Evolutionary conservation across 2,329 filamentous ascomycete species (phyloP).

Genomic region (Dactylonectria estremocensis): DNA sequence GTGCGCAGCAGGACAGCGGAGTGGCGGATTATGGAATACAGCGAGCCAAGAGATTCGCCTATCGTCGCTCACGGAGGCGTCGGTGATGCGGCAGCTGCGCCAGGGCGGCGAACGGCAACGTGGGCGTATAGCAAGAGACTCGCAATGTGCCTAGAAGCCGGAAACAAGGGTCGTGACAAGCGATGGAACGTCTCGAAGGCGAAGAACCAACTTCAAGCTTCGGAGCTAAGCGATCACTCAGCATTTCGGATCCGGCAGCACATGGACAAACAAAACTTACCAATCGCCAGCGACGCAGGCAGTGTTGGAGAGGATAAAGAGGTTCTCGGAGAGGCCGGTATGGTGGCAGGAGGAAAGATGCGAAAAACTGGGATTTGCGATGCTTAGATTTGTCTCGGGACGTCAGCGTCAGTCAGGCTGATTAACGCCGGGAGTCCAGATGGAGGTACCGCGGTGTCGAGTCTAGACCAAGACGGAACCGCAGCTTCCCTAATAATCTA

Average conservation of each 20-base stretch:
- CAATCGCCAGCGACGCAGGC: slow-evolving; percentile 23
- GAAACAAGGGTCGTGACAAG: slow-evolving; percentile 16
- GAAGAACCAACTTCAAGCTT: slow-evolving; percentile 13
- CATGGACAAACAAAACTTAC: slow-evolving; percentile 15
- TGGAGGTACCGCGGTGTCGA: slow-evolving; percentile 24
- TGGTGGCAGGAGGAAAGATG: slow-evolving; percentile 11
- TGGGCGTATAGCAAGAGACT: slow-evolving; percentile 4
- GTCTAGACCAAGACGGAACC: slow-evolving; percentile 17
- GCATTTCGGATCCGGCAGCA: slow-evolving; percentile 17
- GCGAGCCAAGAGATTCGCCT: slow-evolving; percentile 19
- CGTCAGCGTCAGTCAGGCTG: slow-evolving; percentile 34
- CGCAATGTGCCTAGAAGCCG: slow-evolving; percentile 6
- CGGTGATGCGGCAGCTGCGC: slow-evolving; percentile 1
- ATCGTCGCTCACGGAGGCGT: slow-evolving; percentile 6
- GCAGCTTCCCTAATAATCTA: slow-evolving; percentile 17
- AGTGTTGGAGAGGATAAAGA: slow-evolving; percentile 7
- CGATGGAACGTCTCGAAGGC: slow-evolving; percentile 29
- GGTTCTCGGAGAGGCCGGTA: slow-evolving; percentile 25
- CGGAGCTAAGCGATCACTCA: slow-evolving; percentile 23
- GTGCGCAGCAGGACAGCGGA: slow-evolving; percentile 19
- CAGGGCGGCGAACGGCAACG: not conserved
- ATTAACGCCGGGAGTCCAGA: slow-evolving; percentile 32
- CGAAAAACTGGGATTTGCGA: slow-evolving; percentile 27
- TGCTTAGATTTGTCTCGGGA: slow-evolving; percentile 18
- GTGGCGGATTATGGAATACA: slow-evolving; percentile 28